Conservation (phyloP, 2,329 filamentous ascomycete species). For the Pseudocercospora macadamiae region DNA sequence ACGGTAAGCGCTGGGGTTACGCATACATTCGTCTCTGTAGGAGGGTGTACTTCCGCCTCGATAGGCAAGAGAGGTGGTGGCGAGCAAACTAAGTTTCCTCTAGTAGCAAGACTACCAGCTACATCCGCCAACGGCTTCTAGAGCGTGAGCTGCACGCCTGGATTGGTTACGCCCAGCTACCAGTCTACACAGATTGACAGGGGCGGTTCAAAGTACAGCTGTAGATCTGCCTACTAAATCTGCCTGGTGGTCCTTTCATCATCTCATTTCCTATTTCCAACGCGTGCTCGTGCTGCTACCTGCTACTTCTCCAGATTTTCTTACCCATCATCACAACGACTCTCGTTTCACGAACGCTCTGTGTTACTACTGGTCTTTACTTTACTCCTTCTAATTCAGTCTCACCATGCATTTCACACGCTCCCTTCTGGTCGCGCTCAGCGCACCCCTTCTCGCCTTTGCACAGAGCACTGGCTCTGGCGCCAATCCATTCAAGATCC, state of each 20-base stretch:
- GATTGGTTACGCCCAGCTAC: conserved; percentile 11
- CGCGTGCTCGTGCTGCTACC: too few relatives aligned
- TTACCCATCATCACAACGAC: conserved; percentile 3
- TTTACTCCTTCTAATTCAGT: conserved; percentile 6
- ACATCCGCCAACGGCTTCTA: conserved; percentile 6
- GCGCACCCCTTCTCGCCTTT: conserved; percentile 47
- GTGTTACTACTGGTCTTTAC: conserved; percentile 8
- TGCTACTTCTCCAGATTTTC: conserved; percentile 9
- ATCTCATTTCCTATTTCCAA: conserved; percentile 13
- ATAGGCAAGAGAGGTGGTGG: too few relatives aligned
- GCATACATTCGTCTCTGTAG: too few relatives aligned
- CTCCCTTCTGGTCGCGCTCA: conserved; percentile 48
- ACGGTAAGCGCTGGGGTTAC: background rate
- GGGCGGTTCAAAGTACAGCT: conserved; percentile 12
- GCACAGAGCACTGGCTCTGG: conserved; percentile 31
- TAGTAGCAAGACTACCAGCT: background rate
- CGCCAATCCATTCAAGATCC: conserved; percentile 54
- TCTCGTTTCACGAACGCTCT: conserved; percentile 10
- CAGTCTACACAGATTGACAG: conserved; percentile 18
- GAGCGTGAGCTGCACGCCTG: too few relatives aligned
- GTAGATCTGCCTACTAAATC: conserved; percentile 10
- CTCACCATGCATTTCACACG: conserved; percentile 49
- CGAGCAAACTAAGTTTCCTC: background rate
- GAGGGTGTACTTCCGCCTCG: too few relatives aligned
- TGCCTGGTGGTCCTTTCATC: conserved; percentile 5